Evolutionary conservation across 1,284 basidiomycete genomes (phyloP).

Genomic region (Athelia sp.): DNA sequence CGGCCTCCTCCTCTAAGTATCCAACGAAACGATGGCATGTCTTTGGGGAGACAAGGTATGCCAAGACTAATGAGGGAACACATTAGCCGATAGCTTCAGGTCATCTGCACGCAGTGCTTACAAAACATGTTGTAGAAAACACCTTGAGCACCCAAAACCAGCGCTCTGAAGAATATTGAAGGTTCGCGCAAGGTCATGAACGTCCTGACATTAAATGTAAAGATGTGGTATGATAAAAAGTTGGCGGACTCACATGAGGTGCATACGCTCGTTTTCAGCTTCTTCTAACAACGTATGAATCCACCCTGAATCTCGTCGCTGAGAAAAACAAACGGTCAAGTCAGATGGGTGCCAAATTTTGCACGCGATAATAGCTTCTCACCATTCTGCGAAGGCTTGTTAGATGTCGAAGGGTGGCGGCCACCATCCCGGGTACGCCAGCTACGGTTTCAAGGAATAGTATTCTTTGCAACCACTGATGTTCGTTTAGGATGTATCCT

Average conservation of each 20-base stretch:
- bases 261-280: conserved; percentile 95
- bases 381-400: conserved; percentile 82
- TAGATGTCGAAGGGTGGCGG: conserved; percentile 81
- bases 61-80: conserved; percentile 47
- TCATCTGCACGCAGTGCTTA: conserved; percentile 29
- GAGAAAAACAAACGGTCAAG: no score
- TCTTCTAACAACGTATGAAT: conserved; percentile 83
- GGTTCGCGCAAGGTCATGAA: conserved; percentile 87
- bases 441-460: conserved; percentile 89
- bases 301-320: conserved; percentile 89
- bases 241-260: conserved; percentile 61
- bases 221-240: conserved; percentile 1
- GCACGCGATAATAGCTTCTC: no score
- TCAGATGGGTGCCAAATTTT: no score
- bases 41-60: conserved; percentile 79
- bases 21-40: conserved; percentile 93
- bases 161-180: conserved; percentile 69
- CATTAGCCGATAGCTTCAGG: conserved; percentile 6
- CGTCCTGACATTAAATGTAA: conserved; percentile 45
- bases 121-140: conserved; percentile 93
- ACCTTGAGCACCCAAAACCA: conserved; percentile 85
- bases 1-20: conserved; percentile 94
- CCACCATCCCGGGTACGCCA: conserved; percentile 94
- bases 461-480: conserved; percentile 81
- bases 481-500: conserved; percentile 69